Base-by-base conservation (phyloP, 768 basidiomycete genomes). In the Peribolospora baueri region DNA sequence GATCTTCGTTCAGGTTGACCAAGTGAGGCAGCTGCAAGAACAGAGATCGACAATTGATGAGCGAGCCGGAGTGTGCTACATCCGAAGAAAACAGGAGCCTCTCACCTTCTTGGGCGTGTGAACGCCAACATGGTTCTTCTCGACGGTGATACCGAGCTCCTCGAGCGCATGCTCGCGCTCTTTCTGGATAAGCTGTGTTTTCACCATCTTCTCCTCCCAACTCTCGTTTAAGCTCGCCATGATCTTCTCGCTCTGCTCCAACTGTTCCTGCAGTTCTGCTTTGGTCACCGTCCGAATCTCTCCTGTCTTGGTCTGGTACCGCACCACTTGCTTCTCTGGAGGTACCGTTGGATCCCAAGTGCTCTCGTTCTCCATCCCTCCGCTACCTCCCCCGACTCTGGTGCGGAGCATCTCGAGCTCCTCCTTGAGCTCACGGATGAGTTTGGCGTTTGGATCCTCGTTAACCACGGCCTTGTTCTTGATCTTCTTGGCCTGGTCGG, bases 401-500 rank as follows among this genome's bases (percentile, higher is more conserved):
- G 81, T 82, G 82, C 87, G 76, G 49, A 95, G 80, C 70, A 83
- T 73, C 66, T 91, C 85, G 48, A 98, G 72, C 69, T 98, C 93
- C 71, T 97, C 93, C 69, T 97, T 98, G 67, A 98, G 82, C 69
- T 97, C 91, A 50, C 90, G 81, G 56, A 98, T 90, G 56, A 98
- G 81, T 72, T 87, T 95, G 65, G 91, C 91, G 63, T 95, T 98
- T 41, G 93, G 93, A 75, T 98, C 93, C 71, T 98, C 93, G 70
- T 98, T 98, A 60, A 98, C 84, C 56, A 97, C 79, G 11, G 93
- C 91, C 72, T 95, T 91, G 70, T 95, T 98, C 79, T 90, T 95
- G 70, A 98, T 98, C 80, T 91, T 91, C 81, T 98, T 98, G 42
- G 91, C 90, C 56, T 72, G 58, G 47, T 64, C 64, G 40, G 93